phyloP scores from a whole-genome alignment of 2,329 filamentous ascomycete species.

The Colletotrichum sp. region DNA sequence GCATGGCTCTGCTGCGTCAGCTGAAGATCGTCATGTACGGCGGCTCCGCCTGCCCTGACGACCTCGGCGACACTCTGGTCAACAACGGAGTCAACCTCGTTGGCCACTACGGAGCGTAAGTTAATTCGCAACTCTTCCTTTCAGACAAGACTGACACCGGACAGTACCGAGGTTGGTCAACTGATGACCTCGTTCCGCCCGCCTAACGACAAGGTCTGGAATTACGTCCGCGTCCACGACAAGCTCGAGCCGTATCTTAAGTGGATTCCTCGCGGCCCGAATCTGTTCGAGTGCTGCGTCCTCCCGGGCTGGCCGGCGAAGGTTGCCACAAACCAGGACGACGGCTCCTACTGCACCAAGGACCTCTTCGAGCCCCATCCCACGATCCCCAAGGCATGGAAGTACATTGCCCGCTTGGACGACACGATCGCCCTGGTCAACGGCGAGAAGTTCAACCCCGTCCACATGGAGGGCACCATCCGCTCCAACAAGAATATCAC shows the following conservation, averaged over 20 bases:
- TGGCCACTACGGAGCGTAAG: conserved; percentile 61
- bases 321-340: conserved; percentile 60
- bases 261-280: conserved; percentile 35
- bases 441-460: conserved; percentile 73
- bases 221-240: conserved; percentile 58
- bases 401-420: conserved; percentile 66
- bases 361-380: conserved; percentile 66
- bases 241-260: conserved; percentile 40
- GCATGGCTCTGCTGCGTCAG: conserved; percentile 48
- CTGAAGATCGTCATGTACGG: conserved; percentile 61
- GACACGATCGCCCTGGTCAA: conserved; percentile 66
- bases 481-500: conserved; percentile 45
- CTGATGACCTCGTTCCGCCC: conserved; percentile 65
- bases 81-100: conserved; percentile 58
- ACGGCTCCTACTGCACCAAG: conserved; percentile 66
- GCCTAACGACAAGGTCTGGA: conserved; percentile 61
- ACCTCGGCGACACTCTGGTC: conserved; percentile 59
- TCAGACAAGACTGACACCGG: neutral
- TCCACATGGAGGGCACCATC: conserved; percentile 62
- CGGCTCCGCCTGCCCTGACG: conserved; percentile 63
- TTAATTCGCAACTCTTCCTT: conserved; percentile 11
- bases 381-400: conserved; percentile 59
- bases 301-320: conserved; percentile 42
- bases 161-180: conserved; percentile 62
- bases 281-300: conserved; percentile 41